A percentile compares a stretch with the other conserved stretches of the same genome.
phyloP scores from a whole-genome alignment of 2,329 filamentous ascomycete genomes.

The Colletotrichum siamense region DNA sequence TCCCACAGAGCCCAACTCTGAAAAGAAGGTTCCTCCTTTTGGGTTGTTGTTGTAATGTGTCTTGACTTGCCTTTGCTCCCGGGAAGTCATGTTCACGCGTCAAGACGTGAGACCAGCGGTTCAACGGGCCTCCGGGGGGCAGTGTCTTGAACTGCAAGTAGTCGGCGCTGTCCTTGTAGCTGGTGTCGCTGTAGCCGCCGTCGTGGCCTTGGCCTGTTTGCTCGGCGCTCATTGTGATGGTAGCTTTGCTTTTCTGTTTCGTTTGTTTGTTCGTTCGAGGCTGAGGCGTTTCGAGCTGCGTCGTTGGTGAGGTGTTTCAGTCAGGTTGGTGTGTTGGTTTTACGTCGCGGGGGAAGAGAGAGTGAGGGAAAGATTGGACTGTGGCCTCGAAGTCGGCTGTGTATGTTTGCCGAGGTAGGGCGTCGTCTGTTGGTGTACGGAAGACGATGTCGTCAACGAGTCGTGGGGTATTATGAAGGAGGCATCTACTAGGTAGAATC shows the following conservation, averaged over 20 bases:
- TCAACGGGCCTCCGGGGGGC: conserved; percentile 65
- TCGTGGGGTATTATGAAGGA: neutral
- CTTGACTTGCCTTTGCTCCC: conserved; percentile 74
- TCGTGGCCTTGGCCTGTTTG: neutral
- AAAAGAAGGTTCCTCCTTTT: neutral
- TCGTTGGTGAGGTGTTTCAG: neutral
- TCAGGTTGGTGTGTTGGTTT: neutral
- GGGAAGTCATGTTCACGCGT: conserved; percentile 90
- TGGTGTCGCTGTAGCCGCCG: neutral
- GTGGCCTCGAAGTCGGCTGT: neutral
- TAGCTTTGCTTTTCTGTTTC: neutral
- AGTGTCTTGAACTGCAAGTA: conserved; percentile 60
- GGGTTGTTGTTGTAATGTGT: neutral
- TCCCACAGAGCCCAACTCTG: neutral
- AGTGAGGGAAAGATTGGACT: neutral
- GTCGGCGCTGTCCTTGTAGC: conserved; percentile 52
- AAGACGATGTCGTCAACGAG: neutral
- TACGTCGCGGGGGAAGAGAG: neutral
- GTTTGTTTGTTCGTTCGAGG: neutral
- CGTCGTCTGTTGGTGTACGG: neutral
- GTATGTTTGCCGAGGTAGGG: neutral
- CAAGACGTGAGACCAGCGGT: conserved; percentile 83
- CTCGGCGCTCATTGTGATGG: conserved; percentile 7
- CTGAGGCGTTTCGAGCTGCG: neutral
- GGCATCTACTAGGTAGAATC: neutral